phyloP scores from a whole-genome alignment of 2,329 filamentous ascomycete genomes.

The Cladosporium sp. region DNA sequence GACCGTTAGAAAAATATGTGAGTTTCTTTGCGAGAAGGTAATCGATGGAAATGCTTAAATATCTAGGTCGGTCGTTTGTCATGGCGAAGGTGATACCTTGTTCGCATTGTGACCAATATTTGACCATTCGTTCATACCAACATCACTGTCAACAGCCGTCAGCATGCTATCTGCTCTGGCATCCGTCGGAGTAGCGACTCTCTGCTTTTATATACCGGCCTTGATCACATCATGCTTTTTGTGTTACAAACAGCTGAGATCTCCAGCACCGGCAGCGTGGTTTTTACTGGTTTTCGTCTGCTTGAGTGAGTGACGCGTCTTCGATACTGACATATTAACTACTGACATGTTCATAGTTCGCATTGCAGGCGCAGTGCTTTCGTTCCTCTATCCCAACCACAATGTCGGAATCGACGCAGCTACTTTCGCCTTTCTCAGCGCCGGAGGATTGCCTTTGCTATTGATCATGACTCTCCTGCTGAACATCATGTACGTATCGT shows the following conservation, averaged over 20 bases:
- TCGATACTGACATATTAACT: not conserved
- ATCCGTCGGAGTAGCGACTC: constrained; percentile 1
- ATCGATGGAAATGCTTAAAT: too few relatives aligned
- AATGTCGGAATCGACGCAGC: constrained; percentile 3
- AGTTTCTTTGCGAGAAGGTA: too few relatives aligned
- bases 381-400: not conserved
- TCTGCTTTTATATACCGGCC: not conserved
- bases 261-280: not conserved
- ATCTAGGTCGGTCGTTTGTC: too few relatives aligned
- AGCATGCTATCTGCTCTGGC: constrained; percentile 3
- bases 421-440: not conserved
- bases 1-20: too few relatives aligned
- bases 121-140: too few relatives aligned
- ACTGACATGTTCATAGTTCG: not conserved
- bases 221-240: not conserved
- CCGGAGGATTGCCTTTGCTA: not conserved
- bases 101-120: too few relatives aligned
- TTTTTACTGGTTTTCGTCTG: constrained; percentile 4
- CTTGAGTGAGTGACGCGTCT: constrained; percentile 1
- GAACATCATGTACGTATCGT: not conserved
- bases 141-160: too few relatives aligned
- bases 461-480: not conserved
- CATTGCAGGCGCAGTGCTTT: not conserved
- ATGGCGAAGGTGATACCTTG: too few relatives aligned
- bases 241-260: not conserved